phyloP scores from a whole-genome alignment of 2,329 filamentous ascomycete species.

The Diaporthe ilicicola region DNA sequence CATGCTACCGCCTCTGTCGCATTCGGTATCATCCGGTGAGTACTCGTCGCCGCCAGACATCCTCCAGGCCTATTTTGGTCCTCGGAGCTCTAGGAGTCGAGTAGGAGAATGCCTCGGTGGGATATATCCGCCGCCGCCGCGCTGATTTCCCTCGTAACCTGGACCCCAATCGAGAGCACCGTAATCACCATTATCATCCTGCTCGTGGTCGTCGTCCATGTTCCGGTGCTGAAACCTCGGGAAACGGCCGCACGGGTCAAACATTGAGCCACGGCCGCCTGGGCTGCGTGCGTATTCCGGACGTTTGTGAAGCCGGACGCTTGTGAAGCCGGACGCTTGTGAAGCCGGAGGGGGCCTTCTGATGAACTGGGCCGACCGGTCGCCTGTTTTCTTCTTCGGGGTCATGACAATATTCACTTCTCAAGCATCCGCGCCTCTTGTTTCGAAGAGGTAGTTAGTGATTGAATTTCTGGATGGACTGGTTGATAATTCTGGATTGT shows the following conservation, averaged over 20 bases:
- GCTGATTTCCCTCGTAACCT: background rate
- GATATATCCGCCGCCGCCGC: background rate
- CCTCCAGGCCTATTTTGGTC: background rate
- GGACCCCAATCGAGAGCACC: background rate
- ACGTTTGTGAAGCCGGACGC: background rate
- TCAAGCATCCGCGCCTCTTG: constrained; percentile 17
- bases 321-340: no score
- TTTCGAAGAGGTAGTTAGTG: constrained; percentile 20
- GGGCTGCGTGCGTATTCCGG: background rate
- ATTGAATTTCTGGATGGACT: constrained; percentile 23
- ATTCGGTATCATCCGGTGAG: constrained; percentile 1
- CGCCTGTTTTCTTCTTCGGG: background rate
- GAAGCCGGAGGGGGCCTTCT: background rate
- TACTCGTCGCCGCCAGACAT: background rate
- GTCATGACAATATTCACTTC: constrained; percentile 1
- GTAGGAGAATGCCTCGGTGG: background rate
- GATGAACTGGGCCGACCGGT: background rate
- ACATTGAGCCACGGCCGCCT: background rate
- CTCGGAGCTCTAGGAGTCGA: background rate
- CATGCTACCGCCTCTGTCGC: constrained; percentile 1
- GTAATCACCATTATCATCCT: background rate
- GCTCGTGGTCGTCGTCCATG: background rate
- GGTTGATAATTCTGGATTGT: constrained; percentile 10
- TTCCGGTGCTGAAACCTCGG: background rate
- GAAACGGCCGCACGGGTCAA: background rate